Base-by-base conservation (phyloP, 2,329 filamentous ascomycete genomes). In the Aureobasidium uvarum region DNA sequence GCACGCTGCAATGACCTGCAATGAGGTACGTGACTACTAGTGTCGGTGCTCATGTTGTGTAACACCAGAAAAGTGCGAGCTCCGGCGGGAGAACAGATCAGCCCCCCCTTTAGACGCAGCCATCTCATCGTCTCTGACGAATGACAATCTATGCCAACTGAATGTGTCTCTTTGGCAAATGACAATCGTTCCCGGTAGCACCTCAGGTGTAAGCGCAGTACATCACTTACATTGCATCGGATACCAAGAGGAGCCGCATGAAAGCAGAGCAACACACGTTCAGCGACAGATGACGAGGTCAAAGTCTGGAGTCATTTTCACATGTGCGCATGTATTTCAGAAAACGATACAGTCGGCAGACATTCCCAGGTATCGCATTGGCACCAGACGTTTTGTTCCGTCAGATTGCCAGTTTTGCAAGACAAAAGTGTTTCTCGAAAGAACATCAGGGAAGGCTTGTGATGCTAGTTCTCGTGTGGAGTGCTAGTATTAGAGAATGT, bases 41-140 rank as follows among this genome's bases (percentile, higher is more conserved):
- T 4, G 20, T 11, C 28, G 33, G 23, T 55, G 38, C 20, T 46
- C 58, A 50, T 62, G 58, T 33, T 62, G 58, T 62, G 58, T 62
- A 62, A 62, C 58, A 48, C 45, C 13, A 39, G 38, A 20, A 62
- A 18, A 20, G 25, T 16, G 46, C 16, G 33, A 36, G 33, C 23
- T 33, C 36, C 10, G 16, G 33, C 38, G 38, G 38, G 14, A 41
- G 38, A 41, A 41, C 38, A 41, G 25, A 16, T 6, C n/a, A 14
- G n/a, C 5, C 23, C 52, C 20, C n/a, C 36, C 36, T 28, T 36
- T 38, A 2, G 20, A 59, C 36, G 28, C 28, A 46, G 4, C 25
- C 31, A 45, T 46, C 41, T 23, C 41, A 18, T 33, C 55, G 23
- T 33, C 23, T 14, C 5, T 28, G 11, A 46, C 55, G 41, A 59